Evolutionary conservation across 1,139 yeast species (phyloP).

Genomic region (Debaryomyces singareniensis): DNA sequence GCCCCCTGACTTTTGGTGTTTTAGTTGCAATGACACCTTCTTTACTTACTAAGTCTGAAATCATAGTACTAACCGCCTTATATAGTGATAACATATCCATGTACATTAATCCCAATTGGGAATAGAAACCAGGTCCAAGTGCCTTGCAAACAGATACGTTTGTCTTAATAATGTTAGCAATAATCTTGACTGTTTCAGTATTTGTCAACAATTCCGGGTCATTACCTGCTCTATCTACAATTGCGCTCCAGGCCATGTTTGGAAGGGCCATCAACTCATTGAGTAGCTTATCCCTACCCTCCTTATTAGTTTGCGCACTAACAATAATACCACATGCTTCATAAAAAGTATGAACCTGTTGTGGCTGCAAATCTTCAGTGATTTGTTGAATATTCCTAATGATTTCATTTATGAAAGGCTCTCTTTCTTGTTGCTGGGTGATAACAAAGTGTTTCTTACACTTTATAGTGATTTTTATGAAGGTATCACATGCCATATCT

Average conservation of each 20-base stretch:
- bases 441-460: slow-evolving; percentile 94
- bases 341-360: slow-evolving; percentile 95
- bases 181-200: slow-evolving; percentile 84
- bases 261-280: slow-evolving; percentile 84
- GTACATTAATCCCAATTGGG: slow-evolving; percentile 83
- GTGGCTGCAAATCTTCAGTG: slow-evolving; percentile 91
- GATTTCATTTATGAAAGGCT: slow-evolving; percentile 89
- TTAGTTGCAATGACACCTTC: slow-evolving; percentile 88
- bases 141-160: slow-evolving; percentile 92
- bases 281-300: slow-evolving; percentile 66
- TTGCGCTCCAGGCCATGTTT: slow-evolving; percentile 89
- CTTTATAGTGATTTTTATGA: slow-evolving; percentile 88
- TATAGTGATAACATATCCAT: slow-evolving; percentile 86
- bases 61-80: slow-evolving; percentile 85
- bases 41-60: slow-evolving; percentile 68
- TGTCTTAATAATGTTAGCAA: slow-evolving; percentile 90
- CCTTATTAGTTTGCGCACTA: slow-evolving; percentile 65
- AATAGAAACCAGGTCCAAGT: slow-evolving; percentile 84
- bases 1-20: slow-evolving; percentile 91
- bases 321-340: slow-evolving; percentile 96
- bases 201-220: slow-evolving; percentile 81
- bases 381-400: slow-evolving; percentile 75
- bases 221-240: slow-evolving; percentile 80
- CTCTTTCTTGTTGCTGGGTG: slow-evolving; percentile 78
- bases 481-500: slow-evolving; percentile 99